Percentiles rank a stretch among this genome's conserved stretches.
Evolutionary conservation across 805 yeast genomes (phyloP).

Genomic region (Metschnikowia kunwiensis): DNA sequence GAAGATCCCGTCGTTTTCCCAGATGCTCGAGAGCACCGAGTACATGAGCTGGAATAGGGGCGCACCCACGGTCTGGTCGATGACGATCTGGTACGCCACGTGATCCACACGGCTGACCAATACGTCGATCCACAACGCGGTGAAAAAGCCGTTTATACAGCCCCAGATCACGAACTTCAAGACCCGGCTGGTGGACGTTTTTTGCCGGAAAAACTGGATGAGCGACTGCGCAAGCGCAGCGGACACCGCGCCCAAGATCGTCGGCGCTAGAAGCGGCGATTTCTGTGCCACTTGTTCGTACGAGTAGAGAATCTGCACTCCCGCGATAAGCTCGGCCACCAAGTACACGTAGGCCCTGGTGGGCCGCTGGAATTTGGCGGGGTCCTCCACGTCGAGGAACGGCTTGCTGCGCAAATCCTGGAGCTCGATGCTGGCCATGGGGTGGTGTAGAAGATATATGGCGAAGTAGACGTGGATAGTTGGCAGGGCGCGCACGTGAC

Average conservation of each 20-base stretch:
- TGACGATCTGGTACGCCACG: conserved; percentile 36
- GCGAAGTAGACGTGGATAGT: neutral
- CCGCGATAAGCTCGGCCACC: conserved; percentile 25
- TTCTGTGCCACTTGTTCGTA: conserved; percentile 24
- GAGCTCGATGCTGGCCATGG: conserved; percentile 18
- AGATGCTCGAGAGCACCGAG: conserved; percentile 45
- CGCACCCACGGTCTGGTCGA: conserved; percentile 56
- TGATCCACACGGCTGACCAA: conserved; percentile 38
- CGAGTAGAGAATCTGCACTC: conserved; percentile 28
- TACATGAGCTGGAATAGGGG: conserved; percentile 53
- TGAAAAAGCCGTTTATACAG: conserved; percentile 51
- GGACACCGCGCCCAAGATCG: conserved; percentile 37
- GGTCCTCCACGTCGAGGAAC: conserved; percentile 14
- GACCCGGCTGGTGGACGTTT: conserved; percentile 28
- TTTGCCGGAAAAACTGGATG: conserved; percentile 32
- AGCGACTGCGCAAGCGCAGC: conserved; percentile 43
- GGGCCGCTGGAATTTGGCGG: conserved; percentile 4
- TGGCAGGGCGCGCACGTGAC: neutral
- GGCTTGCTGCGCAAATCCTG: conserved; percentile 19
- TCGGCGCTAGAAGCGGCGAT: conserved; percentile 34
- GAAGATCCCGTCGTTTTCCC: conserved; percentile 48
- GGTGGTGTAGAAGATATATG: conserved; percentile 1
- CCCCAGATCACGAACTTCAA: conserved; percentile 61
- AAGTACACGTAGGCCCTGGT: conserved; percentile 20
- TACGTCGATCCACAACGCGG: conserved; percentile 54